Evolutionary conservation across 2,329 filamentous ascomycete species (phyloP), one percentile per base, ranked within the genome.

Genomic region (Pyrenophora seminiperda): DNA sequence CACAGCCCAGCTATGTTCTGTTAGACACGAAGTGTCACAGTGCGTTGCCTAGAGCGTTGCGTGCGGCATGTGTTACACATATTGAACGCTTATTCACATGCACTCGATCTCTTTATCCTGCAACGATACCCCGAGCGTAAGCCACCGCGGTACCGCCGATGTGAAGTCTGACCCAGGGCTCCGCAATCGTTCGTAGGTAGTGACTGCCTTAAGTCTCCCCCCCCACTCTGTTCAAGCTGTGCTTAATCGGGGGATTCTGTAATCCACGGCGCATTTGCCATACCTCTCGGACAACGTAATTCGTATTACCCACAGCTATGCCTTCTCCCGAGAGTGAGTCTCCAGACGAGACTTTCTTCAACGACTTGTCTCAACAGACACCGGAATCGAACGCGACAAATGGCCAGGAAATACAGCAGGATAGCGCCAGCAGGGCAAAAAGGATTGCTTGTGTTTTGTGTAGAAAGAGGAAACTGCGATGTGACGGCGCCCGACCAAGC

Each of bases 381-480:
- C 62, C 49, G 32, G 67, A 71, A 65, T 59, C 59, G 62, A 74
- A 39, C 68, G 75, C 51, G 63, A 69, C 53, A 60, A 67, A 71
- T 45, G 66, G 71, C 47, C 76, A 76, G 51, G 77, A 79, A 53
- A 72, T 73, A 49, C 67, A 75, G 33, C 71, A 73, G 54, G 81
- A 82, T 61, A 66, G 67, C 31, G 52, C 72, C 3, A 70, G 71
- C 9, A 79, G 78, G 55, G 65, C 71, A n/a, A 97, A 97, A 79
- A 85, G 93, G 61, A 89, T 97, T 65, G 94, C 94, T 30, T 99
- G 94, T 73, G 90, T 96, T 68, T 86, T 97, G 56, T 99, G 94
- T 71, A 83, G 93, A 65, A 94, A 92, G 75, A 83, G 93, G 70
- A 97, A 97, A 76, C 79, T 97, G 61, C 88, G 89, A 75, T 97